Evolutionary conservation across 2,329 filamentous ascomycete species (phyloP), one percentile per base, ranked within the genome.

Genomic region (Diaporthe ilicicola): DNA sequence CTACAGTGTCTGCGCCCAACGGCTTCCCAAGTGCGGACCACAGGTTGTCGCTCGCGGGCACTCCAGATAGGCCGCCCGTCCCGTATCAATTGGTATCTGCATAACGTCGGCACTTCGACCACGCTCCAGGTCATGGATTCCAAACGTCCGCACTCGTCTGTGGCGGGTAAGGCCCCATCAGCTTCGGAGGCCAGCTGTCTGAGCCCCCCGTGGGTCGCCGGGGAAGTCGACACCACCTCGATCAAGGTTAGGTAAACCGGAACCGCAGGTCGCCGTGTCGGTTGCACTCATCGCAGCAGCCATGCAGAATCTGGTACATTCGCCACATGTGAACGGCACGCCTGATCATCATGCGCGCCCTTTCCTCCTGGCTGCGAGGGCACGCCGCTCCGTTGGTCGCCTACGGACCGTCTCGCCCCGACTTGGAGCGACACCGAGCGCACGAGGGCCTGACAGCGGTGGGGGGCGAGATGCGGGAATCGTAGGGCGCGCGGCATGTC

Each of bases 191-290:
- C 77, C 44, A 78, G 71, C 74, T 78, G 76, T 71, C 73, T 73
- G 55, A 78, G 78, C 75, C 75, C 78, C 76, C 69, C 77, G 22
- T 15, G 75, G 75, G 73, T 79, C 77, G 71, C 76, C 77, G 34
- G 76, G 75, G 55, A 78, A 79, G 68, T 78, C 74, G 64, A 79
- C 74, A 64, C 76, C 77, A 27, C 78, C 79, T 69, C n/a, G n/a
- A n/a, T n/a, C n/a, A n/a, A n/a, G n/a, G n/a, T n/a, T n/a, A n/a
- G n/a, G n/a, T n/a, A n/a, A n/a, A n/a, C n/a, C n/a, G n/a, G n/a
- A n/a, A n/a, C n/a, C n/a, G n/a, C n/a, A n/a, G n/a, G n/a, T n/a
- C n/a, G n/a, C n/a, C n/a, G n/a, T n/a, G n/a, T n/a, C n/a, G n/a
- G n/a, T n/a, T n/a, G n/a, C n/a, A n/a, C n/a, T n/a, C n/a, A n/a